Evolutionary conservation across 164 flowering plant species (phyloP).

Genomic region (grape (Vitis vinifera)): ASM3070453v1 NC_081810.1:4543501-4544000

Average conservation of each 20-base stretch:
- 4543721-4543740: slow-evolving; percentile 13
- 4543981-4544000: neutral
- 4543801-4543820: no score
- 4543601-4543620: slow-evolving; percentile 44
- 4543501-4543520: neutral
- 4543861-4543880: neutral
- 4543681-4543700: neutral
- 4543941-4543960: slow-evolving; percentile 1
- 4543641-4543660: slow-evolving; percentile 22
- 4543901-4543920: neutral
- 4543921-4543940: neutral
- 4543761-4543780: neutral
- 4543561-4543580: slow-evolving; percentile 9
- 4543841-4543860: neutral
- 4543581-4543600: slow-evolving; percentile 49
- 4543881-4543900: neutral
- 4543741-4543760: slow-evolving; percentile 5
- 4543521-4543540: neutral
- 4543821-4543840: no score
- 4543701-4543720: neutral
- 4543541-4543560: slow-evolving; percentile 16
- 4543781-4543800: no score
- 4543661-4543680: slow-evolving; percentile 11
- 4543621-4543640: slow-evolving; percentile 44
- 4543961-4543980: neutral